phyloP scores from a whole-genome alignment of 805 yeast genomes.

The Yamadazyma kitorensis region DNA sequence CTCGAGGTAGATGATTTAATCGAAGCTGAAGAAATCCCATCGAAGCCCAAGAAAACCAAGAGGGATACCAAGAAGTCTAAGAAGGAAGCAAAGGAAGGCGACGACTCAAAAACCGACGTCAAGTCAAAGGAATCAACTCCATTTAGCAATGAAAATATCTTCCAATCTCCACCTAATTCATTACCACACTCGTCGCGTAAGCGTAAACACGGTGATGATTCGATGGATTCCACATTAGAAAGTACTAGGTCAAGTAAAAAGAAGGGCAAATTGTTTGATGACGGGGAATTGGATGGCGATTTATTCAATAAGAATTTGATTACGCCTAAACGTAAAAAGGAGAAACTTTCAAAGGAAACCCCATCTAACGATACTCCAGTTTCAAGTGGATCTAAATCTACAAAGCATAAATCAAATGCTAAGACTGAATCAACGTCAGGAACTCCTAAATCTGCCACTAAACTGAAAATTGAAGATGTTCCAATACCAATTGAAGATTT shows the following conservation, averaged over 20 bases:
- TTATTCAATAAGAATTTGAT: slow-evolving; percentile 1
- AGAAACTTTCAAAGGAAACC: background rate
- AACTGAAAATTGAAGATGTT: too few species aligned
- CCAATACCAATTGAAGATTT: too few species aligned
- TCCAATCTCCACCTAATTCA: slow-evolving; percentile 28
- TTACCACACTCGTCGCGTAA: background rate
- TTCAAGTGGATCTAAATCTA: too few species aligned
- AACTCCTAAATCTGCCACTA: too few species aligned
- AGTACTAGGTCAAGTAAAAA: background rate
- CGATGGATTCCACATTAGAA: background rate
- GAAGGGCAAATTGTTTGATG: slow-evolving; percentile 8
- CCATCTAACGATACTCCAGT: background rate
- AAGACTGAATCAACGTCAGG: too few species aligned
- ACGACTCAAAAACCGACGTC: slow-evolving; percentile 4
- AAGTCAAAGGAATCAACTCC: slow-evolving; percentile 9
- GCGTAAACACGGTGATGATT: slow-evolving; percentile 3
- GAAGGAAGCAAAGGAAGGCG: slow-evolving; percentile 1
- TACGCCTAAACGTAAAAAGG: slow-evolving; percentile 5
- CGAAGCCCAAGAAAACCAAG: background rate
- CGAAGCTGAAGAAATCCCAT: too few species aligned
- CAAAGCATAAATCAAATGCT: too few species aligned
- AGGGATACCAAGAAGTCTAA: slow-evolving; percentile 1
- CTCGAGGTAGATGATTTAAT: slow-evolving; percentile 17
- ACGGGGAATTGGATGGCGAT: slow-evolving; percentile 6
- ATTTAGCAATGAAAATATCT: slow-evolving; percentile 33